These are phyloP conservation scores for Zizania palustris DNA, from an alignment of 202 grass and related monocot genomes.

Conservation along the genomic window DNA sequence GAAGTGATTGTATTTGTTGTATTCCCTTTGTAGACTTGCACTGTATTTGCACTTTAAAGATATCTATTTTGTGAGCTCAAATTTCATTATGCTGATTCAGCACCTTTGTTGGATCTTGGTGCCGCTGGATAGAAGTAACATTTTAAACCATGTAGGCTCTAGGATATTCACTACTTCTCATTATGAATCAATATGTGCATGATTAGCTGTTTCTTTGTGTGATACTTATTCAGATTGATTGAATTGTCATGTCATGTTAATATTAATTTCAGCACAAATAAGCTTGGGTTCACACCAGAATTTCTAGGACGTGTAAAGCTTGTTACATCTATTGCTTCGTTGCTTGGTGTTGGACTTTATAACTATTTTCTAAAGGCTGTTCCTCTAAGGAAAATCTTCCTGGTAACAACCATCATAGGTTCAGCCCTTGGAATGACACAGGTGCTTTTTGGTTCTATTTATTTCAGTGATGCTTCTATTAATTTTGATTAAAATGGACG, in stretches of 20 bases:
- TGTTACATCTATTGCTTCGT: conserved; percentile 91
- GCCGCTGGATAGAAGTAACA: neutral
- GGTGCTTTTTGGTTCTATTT: conserved; percentile 50
- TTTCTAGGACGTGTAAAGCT: conserved; percentile 98
- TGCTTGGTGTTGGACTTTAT: conserved; percentile 86
- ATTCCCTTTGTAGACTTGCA: neutral
- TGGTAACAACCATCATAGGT: conserved; percentile 84
- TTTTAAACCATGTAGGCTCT: neutral
- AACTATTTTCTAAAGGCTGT: conserved; percentile 94
- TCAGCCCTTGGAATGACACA: conserved; percentile 97
- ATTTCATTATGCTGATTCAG: conserved; percentile 13
- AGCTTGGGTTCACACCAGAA: conserved; percentile 94
- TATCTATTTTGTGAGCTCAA: conserved; percentile 1
- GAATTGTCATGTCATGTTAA: conserved; percentile 27
- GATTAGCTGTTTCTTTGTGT: conserved; percentile 3
- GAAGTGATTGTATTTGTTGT: conserved; percentile 6
- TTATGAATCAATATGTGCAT: conserved; percentile 16
- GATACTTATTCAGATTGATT: conserved; percentile 24
- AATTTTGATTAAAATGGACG: conserved; percentile 34
- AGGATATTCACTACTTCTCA: neutral
- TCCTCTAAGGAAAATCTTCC: conserved; percentile 94
- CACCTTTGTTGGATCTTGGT: conserved; percentile 5
- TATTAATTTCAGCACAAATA: conserved; percentile 82
- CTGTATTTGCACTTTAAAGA: conserved; percentile 6
- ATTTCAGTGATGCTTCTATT: conserved; percentile 32